phyloP scores from a whole-genome alignment of 2,329 filamentous ascomycete genomes.

The Ramichloridium luteum region DNA sequence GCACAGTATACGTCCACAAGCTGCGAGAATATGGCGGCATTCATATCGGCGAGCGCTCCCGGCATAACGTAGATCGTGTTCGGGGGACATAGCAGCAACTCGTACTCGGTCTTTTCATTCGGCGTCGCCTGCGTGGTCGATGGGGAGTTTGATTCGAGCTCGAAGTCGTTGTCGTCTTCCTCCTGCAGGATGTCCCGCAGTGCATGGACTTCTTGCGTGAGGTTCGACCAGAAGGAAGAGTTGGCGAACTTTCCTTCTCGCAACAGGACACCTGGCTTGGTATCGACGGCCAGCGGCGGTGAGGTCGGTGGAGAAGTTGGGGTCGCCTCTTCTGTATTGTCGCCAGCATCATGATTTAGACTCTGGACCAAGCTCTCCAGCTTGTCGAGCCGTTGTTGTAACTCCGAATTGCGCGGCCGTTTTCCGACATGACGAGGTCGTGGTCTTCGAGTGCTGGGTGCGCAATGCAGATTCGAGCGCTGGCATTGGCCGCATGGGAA shows the following conservation, averaged over 20 bases:
- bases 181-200: slow-evolving; percentile 19
- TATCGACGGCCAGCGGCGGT: too few species aligned
- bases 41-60: slow-evolving; percentile 16
- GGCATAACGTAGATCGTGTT: slow-evolving; percentile 17
- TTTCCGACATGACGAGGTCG: slow-evolving; percentile 17
- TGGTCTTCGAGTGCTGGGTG: slow-evolving; percentile 17
- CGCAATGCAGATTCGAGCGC: slow-evolving; percentile 16
- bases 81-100: slow-evolving; percentile 18
- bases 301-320: slow-evolving; percentile 1
- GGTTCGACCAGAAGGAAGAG: slow-evolving; percentile 19
- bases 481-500: slow-evolving; percentile 20
- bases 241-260: slow-evolving; percentile 17
- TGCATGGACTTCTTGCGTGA: slow-evolving; percentile 20
- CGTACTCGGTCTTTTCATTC: slow-evolving; percentile 9
- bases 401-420: slow-evolving; percentile 17
- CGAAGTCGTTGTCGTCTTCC: slow-evolving; percentile 14
- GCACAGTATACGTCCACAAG: slow-evolving; percentile 14
- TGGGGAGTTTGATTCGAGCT: slow-evolving; percentile 5
- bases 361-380: slow-evolving; percentile 20
- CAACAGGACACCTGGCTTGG: too few species aligned
- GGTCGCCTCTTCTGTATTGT: too few species aligned
- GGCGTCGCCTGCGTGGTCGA: slow-evolving; percentile 1
- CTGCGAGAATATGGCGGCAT: slow-evolving; percentile 7
- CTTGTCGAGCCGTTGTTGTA: slow-evolving; percentile 20
- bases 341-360: slow-evolving; percentile 19